Percentiles rank a stretch among this genome's conserved stretches.
Conservation (phyloP, 768 basidiomycete genomes). For the Tylopilus felleus region DNA sequence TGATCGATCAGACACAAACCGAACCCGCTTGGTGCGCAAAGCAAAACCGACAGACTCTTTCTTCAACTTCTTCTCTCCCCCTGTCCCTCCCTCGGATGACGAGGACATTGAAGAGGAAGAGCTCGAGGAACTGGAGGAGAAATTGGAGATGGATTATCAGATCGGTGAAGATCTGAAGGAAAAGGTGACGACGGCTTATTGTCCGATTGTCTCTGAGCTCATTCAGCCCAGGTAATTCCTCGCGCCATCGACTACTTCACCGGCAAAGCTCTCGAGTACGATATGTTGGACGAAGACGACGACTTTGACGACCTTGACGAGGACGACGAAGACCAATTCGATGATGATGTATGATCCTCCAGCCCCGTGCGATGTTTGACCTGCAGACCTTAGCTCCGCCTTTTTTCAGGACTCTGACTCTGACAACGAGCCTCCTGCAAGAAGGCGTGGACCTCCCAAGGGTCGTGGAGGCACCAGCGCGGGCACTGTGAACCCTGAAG, state of each 20-base stretch:
- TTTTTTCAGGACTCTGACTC: conserved; percentile 60
- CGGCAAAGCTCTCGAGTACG: conserved; percentile 89
- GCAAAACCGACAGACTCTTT: conserved; percentile 90
- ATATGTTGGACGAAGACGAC: conserved; percentile 52
- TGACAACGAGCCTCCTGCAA: conserved; percentile 58
- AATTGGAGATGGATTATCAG: conserved; percentile 95
- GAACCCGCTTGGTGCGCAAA: conserved; percentile 80
- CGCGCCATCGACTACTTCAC: conserved; percentile 97
- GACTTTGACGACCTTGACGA: conserved; percentile 59
- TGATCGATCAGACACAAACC: conserved; percentile 63
- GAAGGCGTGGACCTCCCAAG: conserved; percentile 58
- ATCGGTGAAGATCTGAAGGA: conserved; percentile 98
- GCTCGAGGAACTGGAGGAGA: conserved; percentile 87
- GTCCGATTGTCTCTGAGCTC: neutral
- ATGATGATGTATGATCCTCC: conserved; percentile 50
- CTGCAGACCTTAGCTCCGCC: conserved; percentile 16
- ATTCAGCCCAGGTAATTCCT: conserved; percentile 70
- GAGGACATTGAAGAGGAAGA: conserved; percentile 77
- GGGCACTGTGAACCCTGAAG: conserved; percentile 59
- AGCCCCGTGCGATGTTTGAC: conserved; percentile 14
- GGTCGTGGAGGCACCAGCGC: conserved; percentile 44
- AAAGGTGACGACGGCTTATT: conserved; percentile 51
- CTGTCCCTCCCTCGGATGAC: conserved; percentile 68
- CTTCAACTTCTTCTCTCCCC: conserved; percentile 97
- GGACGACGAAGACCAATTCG: conserved; percentile 50